phyloP scores from a whole-genome alignment of 2,329 filamentous ascomycete genomes.

The Aspergillus ruber region DNA sequence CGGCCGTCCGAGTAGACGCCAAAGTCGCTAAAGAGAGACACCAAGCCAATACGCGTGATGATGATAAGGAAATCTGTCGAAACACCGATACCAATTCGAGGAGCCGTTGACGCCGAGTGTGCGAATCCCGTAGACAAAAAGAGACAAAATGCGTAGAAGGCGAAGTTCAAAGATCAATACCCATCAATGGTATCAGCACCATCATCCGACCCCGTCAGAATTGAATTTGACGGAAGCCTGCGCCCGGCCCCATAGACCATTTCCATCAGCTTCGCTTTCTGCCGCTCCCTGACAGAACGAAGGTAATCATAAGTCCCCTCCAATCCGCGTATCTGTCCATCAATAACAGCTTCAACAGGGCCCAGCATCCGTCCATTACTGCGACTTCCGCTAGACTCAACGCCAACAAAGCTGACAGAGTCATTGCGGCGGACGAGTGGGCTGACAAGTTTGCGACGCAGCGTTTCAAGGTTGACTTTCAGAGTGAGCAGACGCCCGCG shows the following conservation, averaged over 20 bases:
- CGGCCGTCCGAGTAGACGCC: too few relatives aligned
- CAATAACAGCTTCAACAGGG: slow-evolving; percentile 48
- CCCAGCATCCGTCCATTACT: slow-evolving; percentile 55
- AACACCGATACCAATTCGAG: too few relatives aligned
- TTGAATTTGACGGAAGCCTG: slow-evolving; percentile 18
- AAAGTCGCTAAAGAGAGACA: too few relatives aligned
- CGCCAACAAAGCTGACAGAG: slow-evolving; percentile 34
- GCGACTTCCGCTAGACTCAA: slow-evolving; percentile 19
- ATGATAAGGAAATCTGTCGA: too few relatives aligned
- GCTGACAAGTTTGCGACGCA: slow-evolving; percentile 74
- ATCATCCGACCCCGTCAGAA: slow-evolving; percentile 18
- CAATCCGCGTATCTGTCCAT: slow-evolving; percentile 78
- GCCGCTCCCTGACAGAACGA: slow-evolving; percentile 65
- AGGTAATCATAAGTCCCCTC: slow-evolving; percentile 75
- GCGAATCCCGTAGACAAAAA: too few relatives aligned
- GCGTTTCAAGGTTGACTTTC: slow-evolving; percentile 78
- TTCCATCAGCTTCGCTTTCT: slow-evolving; percentile 79
- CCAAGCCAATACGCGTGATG: too few relatives aligned
- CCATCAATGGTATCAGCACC: not conserved
- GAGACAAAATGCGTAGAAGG: too few relatives aligned
- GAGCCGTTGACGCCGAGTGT: too few relatives aligned
- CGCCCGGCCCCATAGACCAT: slow-evolving; percentile 59
- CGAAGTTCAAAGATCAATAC: not conserved
- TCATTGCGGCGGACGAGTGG: slow-evolving; percentile 70
- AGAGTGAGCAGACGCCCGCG: slow-evolving; percentile 76